Base-by-base conservation (phyloP, 1,284 basidiomycete species). In the Laetiporus sulphureus region DNA sequence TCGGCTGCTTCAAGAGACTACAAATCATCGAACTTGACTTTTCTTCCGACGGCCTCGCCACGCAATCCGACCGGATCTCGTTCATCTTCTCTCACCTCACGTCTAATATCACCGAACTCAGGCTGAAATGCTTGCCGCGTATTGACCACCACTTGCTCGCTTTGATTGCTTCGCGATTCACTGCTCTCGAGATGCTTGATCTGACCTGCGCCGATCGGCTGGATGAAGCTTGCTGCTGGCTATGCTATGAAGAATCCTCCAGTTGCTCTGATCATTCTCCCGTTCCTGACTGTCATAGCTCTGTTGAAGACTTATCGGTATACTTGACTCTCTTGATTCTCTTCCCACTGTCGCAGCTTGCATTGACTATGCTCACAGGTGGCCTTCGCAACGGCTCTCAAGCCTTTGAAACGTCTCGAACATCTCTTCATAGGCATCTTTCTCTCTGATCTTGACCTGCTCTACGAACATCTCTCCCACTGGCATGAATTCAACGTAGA, bases 181-280 rank as follows among this genome's bases (percentile, higher is more conserved):
- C 70, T 27, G 53, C 46, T 24, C 59, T 84, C 21, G 45, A 48
- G 1, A 60, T 63, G 40, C 68, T 84, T 8, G 63, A 72, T 46
- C 61, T 83, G 39, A 76, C 73, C 50, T 76, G 73, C 44, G 68
- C 73, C 10, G 77, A 79, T 46, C 66, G 75, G 18, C 63, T 83
- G 21, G 71, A 77, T 42, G 42, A 55, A 19, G 60, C 57, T 36
- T 82, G 79, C 56, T 83, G 81, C 56, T 76, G 73, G 69, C 51
- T 54, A 37, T 84, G 82, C 55, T 75, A 76, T 44, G 76, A 77
- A 57, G 78, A 82, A 36, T 77, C 74, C 32, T 63, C 75, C 21
- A 68, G 63, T 8, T 64, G 67, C 45, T 67, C 68, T n/a, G 48
- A 69, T 3, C 79, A 84, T 56, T 83, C 80, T 2, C 80, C 80